These are phyloP conservation scores for Macrophomina pseudophaseolina DNA, from an alignment of 2,329 filamentous ascomycete species.

Conservation along the genomic window DNA sequence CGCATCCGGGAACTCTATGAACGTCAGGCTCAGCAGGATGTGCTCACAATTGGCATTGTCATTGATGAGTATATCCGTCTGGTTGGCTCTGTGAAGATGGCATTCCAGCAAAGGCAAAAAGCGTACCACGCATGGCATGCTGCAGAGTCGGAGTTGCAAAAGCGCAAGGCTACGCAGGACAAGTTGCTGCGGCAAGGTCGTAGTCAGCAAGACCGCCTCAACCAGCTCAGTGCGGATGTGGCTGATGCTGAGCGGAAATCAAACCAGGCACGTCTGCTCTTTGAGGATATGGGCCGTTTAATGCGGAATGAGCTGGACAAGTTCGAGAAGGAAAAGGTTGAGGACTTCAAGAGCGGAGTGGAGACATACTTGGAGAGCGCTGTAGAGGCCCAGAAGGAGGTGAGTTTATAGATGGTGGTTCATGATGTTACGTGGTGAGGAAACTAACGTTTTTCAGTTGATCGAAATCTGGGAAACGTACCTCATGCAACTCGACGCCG, in stretches of 20 bases:
- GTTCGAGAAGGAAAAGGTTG: slow-evolving; percentile 96
- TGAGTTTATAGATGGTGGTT: slow-evolving; percentile 48
- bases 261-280: slow-evolving; percentile 85
- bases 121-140: slow-evolving; percentile 93
- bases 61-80: slow-evolving; percentile 98
- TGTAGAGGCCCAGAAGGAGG: slow-evolving; percentile 98
- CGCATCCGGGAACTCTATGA: slow-evolving; percentile 96
- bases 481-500: slow-evolving; percentile 91
- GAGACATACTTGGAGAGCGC: slow-evolving; percentile 97
- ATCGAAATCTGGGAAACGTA: slow-evolving; percentile 98
- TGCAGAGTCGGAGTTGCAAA: slow-evolving; percentile 87
- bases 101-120: slow-evolving; percentile 91
- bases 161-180: slow-evolving; percentile 86
- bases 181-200: slow-evolving; percentile 94
- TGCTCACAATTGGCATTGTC: slow-evolving; percentile 94
- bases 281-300: slow-evolving; percentile 95
- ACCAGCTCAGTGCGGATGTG: slow-evolving; percentile 90
- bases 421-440: neutral
- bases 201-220: slow-evolving; percentile 92
- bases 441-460: slow-evolving; percentile 49
- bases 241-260: slow-evolving; percentile 93
- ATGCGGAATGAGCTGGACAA: slow-evolving; percentile 91
- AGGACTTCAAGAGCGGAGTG: slow-evolving; percentile 95
- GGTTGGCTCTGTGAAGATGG: slow-evolving; percentile 92
- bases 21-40: slow-evolving; percentile 94